phyloP scores from a whole-genome alignment of 441 rosid species.

The Omphalea diandra region DNA sequence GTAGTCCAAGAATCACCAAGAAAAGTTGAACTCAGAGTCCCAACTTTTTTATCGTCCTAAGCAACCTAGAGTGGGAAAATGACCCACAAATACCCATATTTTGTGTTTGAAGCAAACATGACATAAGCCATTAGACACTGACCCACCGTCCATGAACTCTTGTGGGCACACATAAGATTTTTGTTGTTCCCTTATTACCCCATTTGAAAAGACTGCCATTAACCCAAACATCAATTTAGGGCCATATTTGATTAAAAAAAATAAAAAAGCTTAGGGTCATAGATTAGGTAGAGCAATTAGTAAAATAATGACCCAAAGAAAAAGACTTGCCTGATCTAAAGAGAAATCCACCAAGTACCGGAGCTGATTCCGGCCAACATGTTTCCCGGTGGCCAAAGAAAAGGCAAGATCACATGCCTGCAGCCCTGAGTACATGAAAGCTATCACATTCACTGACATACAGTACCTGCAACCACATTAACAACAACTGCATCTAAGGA shows the following conservation, averaged over 20 bases:
- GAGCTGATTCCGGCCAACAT: conserved; percentile 33
- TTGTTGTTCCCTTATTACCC: conserved; percentile 26
- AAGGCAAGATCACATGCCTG: conserved; percentile 58
- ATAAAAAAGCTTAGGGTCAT: neutral
- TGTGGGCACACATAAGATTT: conserved; percentile 6
- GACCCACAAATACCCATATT: conserved; percentile 18
- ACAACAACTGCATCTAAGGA: neutral
- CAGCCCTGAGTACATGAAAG: conserved; percentile 63
- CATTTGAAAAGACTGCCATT: conserved; percentile 2
- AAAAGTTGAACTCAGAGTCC: neutral
- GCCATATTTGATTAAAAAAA: no score
- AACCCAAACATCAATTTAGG: no score
- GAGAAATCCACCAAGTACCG: conserved; percentile 62
- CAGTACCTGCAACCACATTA: conserved; percentile 55
- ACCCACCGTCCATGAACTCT: conserved; percentile 13
- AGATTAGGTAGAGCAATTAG: conserved; percentile 9
- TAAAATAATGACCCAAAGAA: conserved; percentile 5
- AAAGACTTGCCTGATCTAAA: conserved; percentile 65
- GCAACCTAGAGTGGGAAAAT: conserved; percentile 7
- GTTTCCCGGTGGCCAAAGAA: conserved; percentile 47
- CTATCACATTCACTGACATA: conserved; percentile 65
- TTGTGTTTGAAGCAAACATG: no score
- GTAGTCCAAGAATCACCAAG: conserved; percentile 13
- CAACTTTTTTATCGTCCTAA: conserved; percentile 8
- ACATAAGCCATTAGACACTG: conserved; percentile 3